phyloP scores from a whole-genome alignment of 2,329 filamentous ascomycete genomes.

The Rhexocercosporidium sp. region DNA sequence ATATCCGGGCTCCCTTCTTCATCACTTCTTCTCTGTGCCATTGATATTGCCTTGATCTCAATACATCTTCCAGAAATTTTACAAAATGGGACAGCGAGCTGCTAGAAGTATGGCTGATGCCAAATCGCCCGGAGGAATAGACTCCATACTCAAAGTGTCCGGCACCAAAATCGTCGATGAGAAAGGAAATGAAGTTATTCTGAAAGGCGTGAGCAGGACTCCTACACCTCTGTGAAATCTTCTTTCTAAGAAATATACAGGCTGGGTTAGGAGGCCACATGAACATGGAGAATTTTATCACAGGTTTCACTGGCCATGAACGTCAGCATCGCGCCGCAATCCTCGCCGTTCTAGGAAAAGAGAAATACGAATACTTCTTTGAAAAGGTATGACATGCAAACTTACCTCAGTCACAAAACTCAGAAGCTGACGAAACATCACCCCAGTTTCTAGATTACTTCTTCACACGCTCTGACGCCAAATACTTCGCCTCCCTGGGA shows the following conservation, averaged over 20 bases:
- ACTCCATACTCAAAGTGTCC: constrained; percentile 39
- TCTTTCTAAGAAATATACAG: constrained; percentile 40
- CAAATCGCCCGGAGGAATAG: constrained; percentile 9
- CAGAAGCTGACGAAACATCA: neutral
- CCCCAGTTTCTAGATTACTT: constrained; percentile 49
- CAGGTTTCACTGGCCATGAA: constrained; percentile 62
- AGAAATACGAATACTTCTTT: constrained; percentile 64
- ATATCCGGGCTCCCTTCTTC: neutral
- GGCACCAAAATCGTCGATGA: constrained; percentile 48
- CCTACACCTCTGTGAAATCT: neutral
- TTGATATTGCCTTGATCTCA: neutral
- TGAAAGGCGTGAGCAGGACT: constrained; percentile 37
- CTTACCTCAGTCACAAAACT: neutral
- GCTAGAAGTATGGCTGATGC: neutral
- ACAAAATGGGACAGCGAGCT: neutral
- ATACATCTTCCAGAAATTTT: neutral
- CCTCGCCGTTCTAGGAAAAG: constrained; percentile 55
- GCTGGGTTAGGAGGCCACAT: constrained; percentile 44
- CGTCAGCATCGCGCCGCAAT: constrained; percentile 58
- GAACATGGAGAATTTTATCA: constrained; percentile 66
- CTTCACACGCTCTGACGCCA: constrained; percentile 61
- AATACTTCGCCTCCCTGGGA: constrained; percentile 57
- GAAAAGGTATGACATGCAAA: constrained; percentile 50
- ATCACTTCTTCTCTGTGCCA: neutral
- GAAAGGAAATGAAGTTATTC: constrained; percentile 45